Evolutionary conservation across 2,329 filamentous ascomycete genomes (phyloP), one percentile per base, ranked within the genome.

Genomic region (Diaporthe sp.): DNA sequence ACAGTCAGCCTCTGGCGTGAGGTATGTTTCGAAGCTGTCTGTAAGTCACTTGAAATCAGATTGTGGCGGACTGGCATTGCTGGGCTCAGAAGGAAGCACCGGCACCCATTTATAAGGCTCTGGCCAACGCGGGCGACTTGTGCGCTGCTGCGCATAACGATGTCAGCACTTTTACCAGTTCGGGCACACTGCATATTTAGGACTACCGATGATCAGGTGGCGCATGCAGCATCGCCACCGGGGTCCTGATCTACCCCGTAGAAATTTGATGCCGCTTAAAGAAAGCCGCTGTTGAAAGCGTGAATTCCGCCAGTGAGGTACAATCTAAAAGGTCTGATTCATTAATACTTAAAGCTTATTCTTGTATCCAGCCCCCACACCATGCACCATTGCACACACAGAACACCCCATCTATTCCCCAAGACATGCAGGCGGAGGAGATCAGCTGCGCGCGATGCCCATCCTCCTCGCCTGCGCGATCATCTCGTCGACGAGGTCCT

Each of bases 401-500:
- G 15, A 4, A 4, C 49, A 25, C 28, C 2, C 49, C 34, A 15
- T n/a, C 4, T 1, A 15, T 67, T 3, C 28, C 42, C 28, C 4
- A n/a, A 39, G 3, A 20, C 2, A 42, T 17, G 17, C n/a, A n/a
- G 34, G 61, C 42, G 37, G 39, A 34, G 2, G 39, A 47, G 1
- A 20, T 37, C 39, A 72, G 20, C 39, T 22, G 10, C 44, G 71
- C 49, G 76, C 76, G 7, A 77, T 68, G 49, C 76, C 76, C 10
- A 65, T 53, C 51, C 71, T 77, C 22, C 67, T 68, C 15, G 81
- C 81, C 22, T 79, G 76, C 49, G 78, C 76, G 39, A 84, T 76
- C 71, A 85, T 82, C 79, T 81, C 82, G 13, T 80, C 75, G 49
- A 85, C 37, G 4, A 81, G 77, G 15, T 73, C 72, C 55, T 78